Percentiles rank a stretch among this genome's conserved stretches.
Conservation (phyloP, 148 eudicot genomes). For the Heliamphora exappendiculata region DNA sequence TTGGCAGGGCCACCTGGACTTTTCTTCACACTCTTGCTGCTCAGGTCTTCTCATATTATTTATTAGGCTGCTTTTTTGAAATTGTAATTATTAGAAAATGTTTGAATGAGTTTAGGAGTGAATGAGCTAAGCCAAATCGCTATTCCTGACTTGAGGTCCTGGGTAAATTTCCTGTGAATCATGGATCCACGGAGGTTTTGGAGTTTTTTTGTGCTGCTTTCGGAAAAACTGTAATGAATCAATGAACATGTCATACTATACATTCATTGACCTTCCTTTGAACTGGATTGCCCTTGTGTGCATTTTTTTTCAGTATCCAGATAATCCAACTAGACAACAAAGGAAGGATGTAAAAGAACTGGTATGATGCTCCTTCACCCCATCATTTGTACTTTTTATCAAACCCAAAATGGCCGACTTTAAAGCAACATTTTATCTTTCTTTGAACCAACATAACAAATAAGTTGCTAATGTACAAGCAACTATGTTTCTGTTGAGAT, state of each 20-base stretch:
- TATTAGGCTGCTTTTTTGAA: slow-evolving; percentile 1
- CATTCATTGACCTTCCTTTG: not conserved
- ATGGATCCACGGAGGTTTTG: not conserved
- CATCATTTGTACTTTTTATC: not conserved
- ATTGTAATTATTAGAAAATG: no score
- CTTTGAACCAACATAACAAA: not conserved
- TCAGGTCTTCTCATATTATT: slow-evolving; percentile 45
- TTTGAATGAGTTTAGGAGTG: no score
- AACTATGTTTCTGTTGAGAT: not conserved
- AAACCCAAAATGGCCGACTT: not conserved
- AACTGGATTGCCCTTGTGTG: not conserved
- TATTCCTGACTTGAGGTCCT: not conserved
- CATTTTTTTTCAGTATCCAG: slow-evolving; percentile 61
- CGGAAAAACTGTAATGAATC: not conserved
- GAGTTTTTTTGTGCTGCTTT: not conserved
- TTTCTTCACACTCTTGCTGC: slow-evolving; percentile 94
- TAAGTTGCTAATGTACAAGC: not conserved
- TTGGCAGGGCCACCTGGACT: slow-evolving; percentile 96
- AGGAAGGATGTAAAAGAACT: slow-evolving; percentile 89
- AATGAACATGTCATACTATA: not conserved
- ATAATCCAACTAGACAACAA: slow-evolving; percentile 86
- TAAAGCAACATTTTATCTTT: not conserved
- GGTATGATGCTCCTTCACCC: slow-evolving; percentile 34
- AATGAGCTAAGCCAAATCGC: no score
- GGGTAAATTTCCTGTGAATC: not conserved